Base-by-base conservation (phyloP, 2,329 filamentous ascomycete genomes). In the Calonectria fujianensis region DNA sequence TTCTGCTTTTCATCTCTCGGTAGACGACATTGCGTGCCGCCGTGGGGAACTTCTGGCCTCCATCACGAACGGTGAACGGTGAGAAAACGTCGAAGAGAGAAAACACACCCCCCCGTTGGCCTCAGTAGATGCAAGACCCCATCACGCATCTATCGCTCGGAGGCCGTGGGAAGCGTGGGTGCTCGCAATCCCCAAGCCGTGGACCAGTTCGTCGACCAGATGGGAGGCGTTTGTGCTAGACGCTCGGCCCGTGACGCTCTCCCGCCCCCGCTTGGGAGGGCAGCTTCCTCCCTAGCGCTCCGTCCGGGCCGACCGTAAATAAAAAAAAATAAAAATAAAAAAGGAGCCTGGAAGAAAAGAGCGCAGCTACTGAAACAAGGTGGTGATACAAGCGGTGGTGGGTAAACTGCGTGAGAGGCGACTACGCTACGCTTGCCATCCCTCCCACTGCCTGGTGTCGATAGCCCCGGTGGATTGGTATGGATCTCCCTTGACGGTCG, bases 191-290 rank as follows among this genome's bases (percentile, higher is more conserved):
- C 35, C 10, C 24, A 61, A 24, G 11, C 18, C 63, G 29, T 14
- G n/a, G 20, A 50, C 64, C 31, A 52, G 32, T 67, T 67, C 35
- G 31, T 68, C 24, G 39, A 32, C 29, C 61, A 31, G 61, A 64
- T 32, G 61, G 61, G 39, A 64, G 61, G 39, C 61, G 61, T 64
- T 69, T 41, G 31, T 31, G 29, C 64, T 69, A 73, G 71, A 65
- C 71, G 71, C 71, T 73, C 71, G 71, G 71, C 65, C 71, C 71
- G 71, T 31, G 65, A 69, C 48, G 71, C 35, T 50, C 70, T 72
- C 71, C 71, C 71, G 71, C 70, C 52, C 65, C 64, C 54, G 70
- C 37, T 16, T 48, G 37, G 31, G 57, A 31, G 29, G 39, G 41
- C 48, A 51, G 31, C 59, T 45, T 27, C 27, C 51, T 24, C 37